A percentile compares a stretch with the other conserved stretches of the same genome.
These are phyloP conservation scores for Alternaria sp. DNA, from an alignment of 2,329 filamentous ascomycete species.

Conservation along the genomic window DNA sequence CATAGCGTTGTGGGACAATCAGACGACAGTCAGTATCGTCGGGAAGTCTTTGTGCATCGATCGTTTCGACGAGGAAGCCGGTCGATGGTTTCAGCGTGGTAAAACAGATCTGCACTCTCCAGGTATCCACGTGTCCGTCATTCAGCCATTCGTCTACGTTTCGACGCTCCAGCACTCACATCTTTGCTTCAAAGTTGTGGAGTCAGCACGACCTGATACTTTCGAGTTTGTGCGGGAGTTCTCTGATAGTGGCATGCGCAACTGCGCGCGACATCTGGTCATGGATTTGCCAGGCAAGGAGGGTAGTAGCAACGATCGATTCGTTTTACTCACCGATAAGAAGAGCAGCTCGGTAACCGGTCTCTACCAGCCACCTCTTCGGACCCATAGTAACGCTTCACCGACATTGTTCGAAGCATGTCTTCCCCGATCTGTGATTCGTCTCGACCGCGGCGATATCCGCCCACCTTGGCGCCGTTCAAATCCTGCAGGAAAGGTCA, in stretches of 20 bases:
- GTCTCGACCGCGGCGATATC: conserved; percentile 59
- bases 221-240: conserved; percentile 33
- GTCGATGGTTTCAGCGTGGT: conserved; percentile 51
- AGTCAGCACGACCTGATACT: conserved; percentile 35
- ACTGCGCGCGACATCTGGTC: conserved; percentile 34
- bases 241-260: conserved; percentile 38
- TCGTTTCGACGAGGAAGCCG: conserved; percentile 30
- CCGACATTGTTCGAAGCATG: conserved; percentile 51
- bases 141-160: conserved; percentile 57
- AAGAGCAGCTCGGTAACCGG: conserved; percentile 35
- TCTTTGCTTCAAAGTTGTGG: conserved; percentile 53
- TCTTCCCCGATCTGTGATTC: conserved; percentile 50
- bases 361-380: conserved; percentile 32
- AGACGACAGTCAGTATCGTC: conserved; percentile 31
- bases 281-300: conserved; percentile 15
- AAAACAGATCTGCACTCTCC: conserved; percentile 54
- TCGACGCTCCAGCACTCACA: conserved; percentile 63
- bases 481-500: conserved; percentile 10
- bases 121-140: conserved; percentile 58
- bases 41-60: conserved; percentile 39
- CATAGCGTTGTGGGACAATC: conserved; percentile 34
- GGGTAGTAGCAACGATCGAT: conserved; percentile 4
- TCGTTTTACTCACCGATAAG: conserved; percentile 46
- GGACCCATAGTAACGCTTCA: conserved; percentile 31
- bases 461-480: conserved; percentile 45